phyloP scores from a whole-genome alignment of 1,284 basidiomycete genomes.

The Naganishia liquefaciens region DNA sequence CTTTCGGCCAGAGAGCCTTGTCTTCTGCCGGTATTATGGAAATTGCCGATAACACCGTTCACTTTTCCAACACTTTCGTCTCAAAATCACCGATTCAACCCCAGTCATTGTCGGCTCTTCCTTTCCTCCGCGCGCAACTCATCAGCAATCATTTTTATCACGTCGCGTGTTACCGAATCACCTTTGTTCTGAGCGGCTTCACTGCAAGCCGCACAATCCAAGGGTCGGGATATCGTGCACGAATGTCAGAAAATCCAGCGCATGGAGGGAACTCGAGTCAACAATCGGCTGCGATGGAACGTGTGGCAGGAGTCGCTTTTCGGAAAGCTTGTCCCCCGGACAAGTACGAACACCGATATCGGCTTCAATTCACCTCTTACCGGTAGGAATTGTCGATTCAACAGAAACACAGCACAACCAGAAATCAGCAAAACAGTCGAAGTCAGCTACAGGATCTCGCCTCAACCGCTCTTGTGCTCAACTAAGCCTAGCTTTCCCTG shows the following conservation, averaged over 20 bases:
- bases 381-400: slow-evolving; percentile 33
- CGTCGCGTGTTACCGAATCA: too few species aligned
- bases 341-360: slow-evolving; percentile 50
- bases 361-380: slow-evolving; percentile 49
- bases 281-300: background rate
- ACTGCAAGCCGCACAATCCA: too few species aligned
- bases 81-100: slow-evolving; percentile 32
- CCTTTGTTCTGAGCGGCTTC: background rate
- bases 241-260: background rate
- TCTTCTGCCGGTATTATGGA: slow-evolving; percentile 31
- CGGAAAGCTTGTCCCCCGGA: slow-evolving; percentile 46
- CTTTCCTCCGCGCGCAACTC: slow-evolving; percentile 28
- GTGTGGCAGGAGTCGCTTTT: slow-evolving; percentile 8
- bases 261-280: slow-evolving; percentile 18
- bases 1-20: slow-evolving; percentile 7
- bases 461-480: background rate
- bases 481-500: slow-evolving; percentile 14
- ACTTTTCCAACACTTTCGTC: slow-evolving; percentile 28
- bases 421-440: slow-evolving; percentile 12
- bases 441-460: slow-evolving; percentile 12
- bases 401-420: slow-evolving; percentile 9
- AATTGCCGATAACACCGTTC: slow-evolving; percentile 27
- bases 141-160: slow-evolving; percentile 13
- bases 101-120: slow-evolving; percentile 24
- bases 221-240: too few species aligned